Conservation (phyloP, 139 green algal species). For the Chlamydomonas applanata region DNA sequence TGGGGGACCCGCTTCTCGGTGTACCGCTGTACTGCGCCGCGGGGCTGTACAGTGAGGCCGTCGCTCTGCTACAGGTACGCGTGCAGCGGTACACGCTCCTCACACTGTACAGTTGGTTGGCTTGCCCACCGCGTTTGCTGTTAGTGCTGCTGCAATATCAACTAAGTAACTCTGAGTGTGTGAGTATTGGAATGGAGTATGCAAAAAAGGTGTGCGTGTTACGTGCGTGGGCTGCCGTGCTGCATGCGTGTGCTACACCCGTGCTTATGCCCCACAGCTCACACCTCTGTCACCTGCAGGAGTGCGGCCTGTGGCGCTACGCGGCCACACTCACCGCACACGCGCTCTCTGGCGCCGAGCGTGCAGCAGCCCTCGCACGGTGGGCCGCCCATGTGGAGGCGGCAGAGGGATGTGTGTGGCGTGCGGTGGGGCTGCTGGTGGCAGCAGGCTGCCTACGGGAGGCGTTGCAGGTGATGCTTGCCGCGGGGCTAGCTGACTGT, state of each 20-base stretch:
- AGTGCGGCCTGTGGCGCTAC: constrained; percentile 71
- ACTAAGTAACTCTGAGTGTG: no score
- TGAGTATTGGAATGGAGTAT: no score
- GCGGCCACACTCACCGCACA: constrained; percentile 61
- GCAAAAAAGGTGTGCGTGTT: no score
- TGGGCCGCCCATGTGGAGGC: constrained; percentile 62
- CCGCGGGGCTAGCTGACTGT: constrained; percentile 49
- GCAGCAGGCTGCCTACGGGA: constrained; percentile 45
- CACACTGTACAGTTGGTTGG: background rate
- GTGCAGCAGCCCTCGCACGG: constrained; percentile 46
- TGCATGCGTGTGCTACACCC: no score
- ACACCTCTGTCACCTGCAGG: constrained; percentile 38
- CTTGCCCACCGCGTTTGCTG: no score
- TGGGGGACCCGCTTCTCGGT: constrained; percentile 76
- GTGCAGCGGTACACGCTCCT: background rate
- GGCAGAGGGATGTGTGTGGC: constrained; percentile 49
- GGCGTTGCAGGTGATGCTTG: constrained; percentile 49
- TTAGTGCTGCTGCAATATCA: no score
- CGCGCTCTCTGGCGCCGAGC: constrained; percentile 32
- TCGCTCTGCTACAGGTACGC: constrained; percentile 50
- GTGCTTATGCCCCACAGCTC: no score
- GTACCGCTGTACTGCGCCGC: constrained; percentile 78
- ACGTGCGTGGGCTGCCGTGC: no score
- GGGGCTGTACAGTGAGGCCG: constrained; percentile 54
- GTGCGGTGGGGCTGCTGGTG: constrained; percentile 45